Evolutionary conservation across 78 protist species (phyloP), one percentile per base, ranked within the genome.

Genomic region (Dictyostelium firmibasis): DNA sequence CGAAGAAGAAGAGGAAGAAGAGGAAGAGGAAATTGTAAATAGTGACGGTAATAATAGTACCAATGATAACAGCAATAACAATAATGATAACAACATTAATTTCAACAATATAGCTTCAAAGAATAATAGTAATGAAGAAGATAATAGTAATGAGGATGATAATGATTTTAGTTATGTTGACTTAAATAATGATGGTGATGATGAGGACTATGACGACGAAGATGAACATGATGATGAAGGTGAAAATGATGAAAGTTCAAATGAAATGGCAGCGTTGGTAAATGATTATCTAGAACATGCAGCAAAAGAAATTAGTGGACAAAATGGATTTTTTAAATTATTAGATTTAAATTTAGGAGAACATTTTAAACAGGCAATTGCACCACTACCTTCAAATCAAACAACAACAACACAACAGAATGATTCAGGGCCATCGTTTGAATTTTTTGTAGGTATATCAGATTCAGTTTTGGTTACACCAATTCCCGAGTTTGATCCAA

Each of bases 201-300:
- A 87, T 62, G 85, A 78, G 38, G 86, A n/a, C 31, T 60, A 86
- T 5, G 85, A 47, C 2, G 23, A 29, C 62, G 93, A 11, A 11
- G 14, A 47, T 47, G 14, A 47, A n/a, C 2, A 67, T 67, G 31
- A n/a, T 23, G 81, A 35, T 7, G 62, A 43, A 7, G 50, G 47
- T n/a, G 69, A 47, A 23, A 16, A 25, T 47, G 35, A 14, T 27
- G 62, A 81, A 35, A 23, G 50, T 16, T 47, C 43, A n/a, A 57
- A 75, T 77, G 94, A 89, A 57, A 64, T 89, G 78, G 57, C 82
- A 47, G 86, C 87, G 23, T 81, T 89, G 20, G 27, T 81, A 0
- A 20, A 70, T 10, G 94, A 89, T 50, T 89, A 81, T 81, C 67
- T 89, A 11, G 94, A 89, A 18, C 81, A 89, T 69, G 94, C 81